Base-by-base conservation (phyloP, 2,329 filamentous ascomycete species). In the Stagonosporopsis cucurbitacearum region DNA sequence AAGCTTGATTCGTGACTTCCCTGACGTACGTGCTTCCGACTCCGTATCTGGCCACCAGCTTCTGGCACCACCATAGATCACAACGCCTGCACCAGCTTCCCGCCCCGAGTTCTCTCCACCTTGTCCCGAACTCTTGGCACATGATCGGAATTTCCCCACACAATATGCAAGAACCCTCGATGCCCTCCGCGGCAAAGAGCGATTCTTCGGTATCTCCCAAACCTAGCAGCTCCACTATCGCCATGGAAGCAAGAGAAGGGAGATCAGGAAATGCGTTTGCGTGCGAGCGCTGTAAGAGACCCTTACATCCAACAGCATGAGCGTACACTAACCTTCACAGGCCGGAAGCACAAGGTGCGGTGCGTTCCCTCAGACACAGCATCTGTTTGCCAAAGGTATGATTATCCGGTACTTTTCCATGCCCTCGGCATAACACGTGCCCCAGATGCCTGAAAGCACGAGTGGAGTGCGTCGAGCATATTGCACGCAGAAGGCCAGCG, bases 111-210 rank as follows among this genome's bases (percentile, higher is more conserved):
- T 30, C 26, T 11, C 54, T 52, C 44, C 49, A 45, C 61, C 57
- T 50, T 55, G 47, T 57, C 60, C 67, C 63, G 66, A 61, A 60
- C 46, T 58, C 69, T 73, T 71, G 69, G 70, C 70, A 67, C 47
- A 60, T 68, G 66, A 64, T 69, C 70, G 71, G 70, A 70, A 68
- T 69, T 72, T 72, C 71, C 71, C 71, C 71, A 74, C 65, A 68
- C 60, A 58, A 53, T 58, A 58, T 55, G 55, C 54, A 56, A 37
- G 42, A 56, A 42, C 43, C 53, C 42, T 42, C 48, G 53, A 37
- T 47, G 25, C 63, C 68, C 62, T 60, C 68, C 62, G 59, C 65
- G 65, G 59, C 64, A 42, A 57, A 46, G 64, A 63, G 63, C 62
- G 62, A 63, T 41, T 61, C 51, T 40, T 54, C 51, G 45, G 23